These are phyloP conservation scores for Arthrobotrys entomopaga DNA, from an alignment of 2,329 filamentous ascomycete species.

Conservation along the genomic window DNA sequence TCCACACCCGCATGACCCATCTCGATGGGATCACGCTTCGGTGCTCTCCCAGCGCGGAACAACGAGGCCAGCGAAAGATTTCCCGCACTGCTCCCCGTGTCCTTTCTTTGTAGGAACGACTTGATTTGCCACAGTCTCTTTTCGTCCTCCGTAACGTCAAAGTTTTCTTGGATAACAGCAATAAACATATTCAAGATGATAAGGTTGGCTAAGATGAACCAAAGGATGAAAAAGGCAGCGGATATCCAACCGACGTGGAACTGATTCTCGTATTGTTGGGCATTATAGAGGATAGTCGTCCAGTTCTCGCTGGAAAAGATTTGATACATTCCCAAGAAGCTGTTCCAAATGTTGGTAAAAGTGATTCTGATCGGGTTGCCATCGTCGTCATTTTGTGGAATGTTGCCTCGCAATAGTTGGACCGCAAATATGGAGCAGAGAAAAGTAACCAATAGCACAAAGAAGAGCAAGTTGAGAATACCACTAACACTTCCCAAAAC, in stretches of 20 bases:
- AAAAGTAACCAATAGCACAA: slow-evolving; percentile 95
- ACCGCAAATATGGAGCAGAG: slow-evolving; percentile 91
- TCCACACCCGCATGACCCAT: slow-evolving; percentile 94
- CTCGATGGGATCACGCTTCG: slow-evolving; percentile 82
- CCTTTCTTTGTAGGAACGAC: slow-evolving; percentile 90
- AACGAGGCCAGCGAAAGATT: slow-evolving; percentile 81
- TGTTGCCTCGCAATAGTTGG: slow-evolving; percentile 89
- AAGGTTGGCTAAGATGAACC: slow-evolving; percentile 95
- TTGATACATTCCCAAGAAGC: slow-evolving; percentile 97
- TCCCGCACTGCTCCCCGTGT: slow-evolving; percentile 72
- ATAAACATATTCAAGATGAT: slow-evolving; percentile 99
- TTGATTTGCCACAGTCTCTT: slow-evolving; percentile 97
- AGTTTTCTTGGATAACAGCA: slow-evolving; percentile 99
- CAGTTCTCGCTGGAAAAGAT: slow-evolving; percentile 95
- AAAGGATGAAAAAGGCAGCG: slow-evolving; percentile 87
- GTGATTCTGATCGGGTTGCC: slow-evolving; percentile 75
- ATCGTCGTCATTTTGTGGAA: slow-evolving; percentile 72
- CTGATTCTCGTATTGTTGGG: slow-evolving; percentile 74
- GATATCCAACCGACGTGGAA: slow-evolving; percentile 89
- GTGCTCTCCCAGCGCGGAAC: slow-evolving; percentile 71
- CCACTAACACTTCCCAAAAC: slow-evolving; percentile 91
- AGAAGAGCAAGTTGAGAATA: slow-evolving; percentile 93
- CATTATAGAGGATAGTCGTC: slow-evolving; percentile 85
- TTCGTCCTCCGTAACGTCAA: slow-evolving; percentile 97
- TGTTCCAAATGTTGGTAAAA: slow-evolving; percentile 92